Percentiles rank a stretch among this genome's conserved stretches.
These are phyloP conservation scores for Penicillium macrosclerotiorum DNA, from an alignment of 495 filamentous ascomycete genomes.

Conservation along the genomic window DNA sequence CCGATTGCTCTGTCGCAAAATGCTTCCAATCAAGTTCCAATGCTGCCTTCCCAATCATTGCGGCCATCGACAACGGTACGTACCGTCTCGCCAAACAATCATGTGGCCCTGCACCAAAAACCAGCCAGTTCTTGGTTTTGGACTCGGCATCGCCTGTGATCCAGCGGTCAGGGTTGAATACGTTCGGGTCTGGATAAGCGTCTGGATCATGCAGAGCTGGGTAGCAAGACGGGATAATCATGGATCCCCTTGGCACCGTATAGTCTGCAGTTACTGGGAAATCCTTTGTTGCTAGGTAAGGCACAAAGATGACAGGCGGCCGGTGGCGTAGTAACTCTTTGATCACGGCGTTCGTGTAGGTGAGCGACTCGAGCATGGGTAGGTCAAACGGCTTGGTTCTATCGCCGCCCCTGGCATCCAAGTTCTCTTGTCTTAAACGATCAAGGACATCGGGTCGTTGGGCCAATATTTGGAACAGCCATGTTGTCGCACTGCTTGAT, in stretches of 20 bases:
- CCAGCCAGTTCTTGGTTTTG: slow-evolving; percentile 90
- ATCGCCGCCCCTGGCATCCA: slow-evolving; percentile 70
- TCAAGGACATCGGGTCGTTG: slow-evolving; percentile 85
- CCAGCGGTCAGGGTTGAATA: slow-evolving; percentile 82
- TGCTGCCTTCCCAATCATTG: slow-evolving; percentile 85
- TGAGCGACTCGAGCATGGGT: slow-evolving; percentile 81
- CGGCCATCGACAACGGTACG: slow-evolving; percentile 77
- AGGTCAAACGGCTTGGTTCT: slow-evolving; percentile 62
- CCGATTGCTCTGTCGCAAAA: slow-evolving; percentile 68
- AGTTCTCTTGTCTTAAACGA: slow-evolving; percentile 80
- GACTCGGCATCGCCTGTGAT: slow-evolving; percentile 85
- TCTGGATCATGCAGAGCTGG: slow-evolving; percentile 87
- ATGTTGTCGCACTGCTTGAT: slow-evolving; percentile 83
- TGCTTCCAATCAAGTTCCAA: slow-evolving; percentile 84
- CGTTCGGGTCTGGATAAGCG: slow-evolving; percentile 78
- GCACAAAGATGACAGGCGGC: slow-evolving; percentile 94
- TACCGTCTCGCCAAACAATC: slow-evolving; percentile 91
- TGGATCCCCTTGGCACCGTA: slow-evolving; percentile 82
- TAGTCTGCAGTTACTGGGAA: slow-evolving; percentile 86
- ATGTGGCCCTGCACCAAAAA: slow-evolving; percentile 89
- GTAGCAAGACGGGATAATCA: slow-evolving; percentile 86
- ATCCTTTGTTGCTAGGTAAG: slow-evolving; percentile 82
- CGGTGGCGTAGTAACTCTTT: slow-evolving; percentile 90
- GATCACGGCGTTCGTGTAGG: slow-evolving; percentile 84
- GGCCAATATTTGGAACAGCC: slow-evolving; percentile 88